phyloP scores from a whole-genome alignment of 2,329 filamentous ascomycete genomes.

The Alternaria viburni region DNA sequence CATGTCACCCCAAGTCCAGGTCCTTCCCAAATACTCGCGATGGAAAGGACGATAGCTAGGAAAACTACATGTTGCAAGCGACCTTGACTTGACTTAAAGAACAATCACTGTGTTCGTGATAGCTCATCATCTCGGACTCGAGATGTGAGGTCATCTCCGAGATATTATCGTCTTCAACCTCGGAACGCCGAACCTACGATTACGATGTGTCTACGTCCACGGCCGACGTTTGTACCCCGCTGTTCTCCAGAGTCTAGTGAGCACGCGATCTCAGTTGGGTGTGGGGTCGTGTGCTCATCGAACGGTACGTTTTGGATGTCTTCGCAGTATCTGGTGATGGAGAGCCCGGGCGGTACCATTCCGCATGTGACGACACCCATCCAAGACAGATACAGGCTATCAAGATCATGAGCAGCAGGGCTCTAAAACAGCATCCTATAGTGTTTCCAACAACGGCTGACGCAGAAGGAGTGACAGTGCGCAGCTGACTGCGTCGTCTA shows the following conservation, averaged over 20 bases:
- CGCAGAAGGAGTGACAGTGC: constrained; percentile 9
- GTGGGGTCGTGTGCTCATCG: neutral
- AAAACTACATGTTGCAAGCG: neutral
- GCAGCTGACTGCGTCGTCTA: constrained; percentile 26
- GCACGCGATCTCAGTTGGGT: constrained; percentile 3
- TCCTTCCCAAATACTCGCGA: neutral
- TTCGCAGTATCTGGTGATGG: neutral
- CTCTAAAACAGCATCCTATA: constrained; percentile 2
- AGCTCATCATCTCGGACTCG: constrained; percentile 23
- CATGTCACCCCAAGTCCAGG: neutral
- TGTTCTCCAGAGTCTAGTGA: constrained; percentile 6
- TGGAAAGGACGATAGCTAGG: neutral
- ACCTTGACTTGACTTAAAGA: neutral
- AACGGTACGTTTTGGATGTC: neutral
- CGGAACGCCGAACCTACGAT: constrained; percentile 16
- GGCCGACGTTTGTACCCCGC: constrained; percentile 29
- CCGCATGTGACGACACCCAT: neutral
- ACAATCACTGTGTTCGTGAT: constrained; percentile 72
- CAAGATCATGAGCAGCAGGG: neutral
- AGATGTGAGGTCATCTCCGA: constrained; percentile 18
- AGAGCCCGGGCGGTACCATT: neutral
- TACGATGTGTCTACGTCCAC: constrained; percentile 18
- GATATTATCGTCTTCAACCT: constrained; percentile 37
- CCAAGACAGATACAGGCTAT: neutral
- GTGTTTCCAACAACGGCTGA: constrained; percentile 11